Conservation (phyloP, 805 yeast species). For the Teunomyces tritomae region DNA sequence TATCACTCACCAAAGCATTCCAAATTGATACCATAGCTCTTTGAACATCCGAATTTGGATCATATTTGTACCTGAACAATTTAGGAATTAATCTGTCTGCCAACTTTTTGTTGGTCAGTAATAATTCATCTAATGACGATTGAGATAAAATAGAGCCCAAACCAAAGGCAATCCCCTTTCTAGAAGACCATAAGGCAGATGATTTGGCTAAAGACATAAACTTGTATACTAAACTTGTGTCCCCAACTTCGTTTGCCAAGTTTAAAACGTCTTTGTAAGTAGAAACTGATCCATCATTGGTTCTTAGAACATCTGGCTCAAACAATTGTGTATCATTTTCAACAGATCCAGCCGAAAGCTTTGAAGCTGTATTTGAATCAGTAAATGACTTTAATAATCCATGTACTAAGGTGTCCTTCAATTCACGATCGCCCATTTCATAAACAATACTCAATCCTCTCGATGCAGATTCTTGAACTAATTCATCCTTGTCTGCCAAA, state of each 20-base stretch:
- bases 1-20: constrained; percentile 64
- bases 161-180: constrained; percentile 94
- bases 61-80: constrained; percentile 78
- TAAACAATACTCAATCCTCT: constrained; percentile 81
- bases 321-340: constrained; percentile 80
- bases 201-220: constrained; percentile 90
- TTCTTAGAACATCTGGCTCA: constrained; percentile 75
- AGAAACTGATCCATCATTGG: constrained; percentile 82
- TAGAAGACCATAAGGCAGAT: constrained; percentile 86
- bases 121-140: constrained; percentile 62
- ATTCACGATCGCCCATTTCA: constrained; percentile 66
- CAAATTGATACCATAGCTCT: constrained; percentile 87
- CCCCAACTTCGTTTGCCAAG: constrained; percentile 92
- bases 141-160: constrained; percentile 81
- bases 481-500: constrained; percentile 76
- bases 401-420: constrained; percentile 71
- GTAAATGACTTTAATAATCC: constrained; percentile 76
- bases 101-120: constrained; percentile 51
- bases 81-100: constrained; percentile 72
- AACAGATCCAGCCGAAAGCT: constrained; percentile 61
- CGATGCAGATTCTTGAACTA: constrained; percentile 90
- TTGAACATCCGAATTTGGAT: constrained; percentile 74
- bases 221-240: constrained; percentile 88
- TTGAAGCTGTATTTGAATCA: constrained; percentile 50
- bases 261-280: constrained; percentile 88